Evolutionary conservation across 805 yeast species (phyloP), one percentile per base, ranked within the genome.

Genomic region (Lipomyces kockii): DNA sequence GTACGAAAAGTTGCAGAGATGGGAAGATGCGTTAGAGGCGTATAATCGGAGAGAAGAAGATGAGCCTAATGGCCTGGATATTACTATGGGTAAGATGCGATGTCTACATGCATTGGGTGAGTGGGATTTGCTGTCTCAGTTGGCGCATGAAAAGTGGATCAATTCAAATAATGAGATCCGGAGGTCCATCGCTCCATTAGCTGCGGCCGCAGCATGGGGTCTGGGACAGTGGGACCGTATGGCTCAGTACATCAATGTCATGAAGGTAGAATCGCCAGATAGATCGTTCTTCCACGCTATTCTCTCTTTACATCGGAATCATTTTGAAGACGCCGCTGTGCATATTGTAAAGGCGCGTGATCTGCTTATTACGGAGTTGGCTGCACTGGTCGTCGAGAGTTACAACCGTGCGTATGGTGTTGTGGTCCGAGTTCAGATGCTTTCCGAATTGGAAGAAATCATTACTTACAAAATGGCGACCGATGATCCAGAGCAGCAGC

Each of bases 141-240:
- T 95, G 64, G 97, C 98, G 0, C 89, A 87, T 72, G 88, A 87
- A 55, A 92, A 91, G 75, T 95, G 99, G 99, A 82, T 80, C 22
- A 81, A 83, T 37, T 85, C 97, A 0, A 82, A 91, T 1, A 83
- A 87, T 35, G 97, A 92, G 20, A 86, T 87, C 52, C 85, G 88
- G 72, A 83, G 97, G 64, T 86, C 89, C 5, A 92, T 95, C 73
- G 99, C 99, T 1, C 98, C 99, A 0, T 80, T 96, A 63, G 99
- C 98, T 0, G 99, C 99, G 0, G 98, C 98, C 1, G 98, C 99
- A 0, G 92, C 98, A 0, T 95, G 99, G 99, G 98, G 98, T 17
- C 81, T 96, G 54, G 94, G 94, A 1, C 95, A 91, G 75, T 96
- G 99, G 99, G 97, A 92, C 72, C 84, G 91, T 74, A 93, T 96